A percentile compares a stretch with the other conserved stretches of the same genome.
phyloP scores from a whole-genome alignment of 1,139 yeast species.

The Sugiyamaella castrensis region DNA sequence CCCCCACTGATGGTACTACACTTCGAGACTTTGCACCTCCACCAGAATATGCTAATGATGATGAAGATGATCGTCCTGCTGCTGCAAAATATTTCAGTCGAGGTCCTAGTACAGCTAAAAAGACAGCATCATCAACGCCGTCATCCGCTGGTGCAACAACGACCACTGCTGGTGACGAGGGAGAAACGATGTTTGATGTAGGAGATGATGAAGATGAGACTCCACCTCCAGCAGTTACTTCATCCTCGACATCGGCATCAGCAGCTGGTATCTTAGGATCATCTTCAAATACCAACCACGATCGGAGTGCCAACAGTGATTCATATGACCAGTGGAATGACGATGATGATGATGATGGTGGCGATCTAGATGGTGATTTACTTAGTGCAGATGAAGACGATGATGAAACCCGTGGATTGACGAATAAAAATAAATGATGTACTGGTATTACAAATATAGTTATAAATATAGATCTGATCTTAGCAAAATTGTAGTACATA shows the following conservation, averaged over 20 bases:
- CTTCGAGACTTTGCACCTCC: slow-evolving; percentile 11
- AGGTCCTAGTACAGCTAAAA: slow-evolving; percentile 6
- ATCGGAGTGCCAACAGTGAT: slow-evolving; percentile 5
- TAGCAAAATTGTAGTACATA: too few relatives aligned
- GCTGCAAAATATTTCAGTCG: slow-evolving; percentile 12
- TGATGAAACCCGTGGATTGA: slow-evolving; percentile 8
- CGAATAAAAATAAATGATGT: slow-evolving; percentile 3
- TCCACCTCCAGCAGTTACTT: background rate
- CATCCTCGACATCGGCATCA: background rate
- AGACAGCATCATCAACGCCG: background rate
- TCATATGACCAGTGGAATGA: slow-evolving; percentile 26
- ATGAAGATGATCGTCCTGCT: slow-evolving; percentile 19
- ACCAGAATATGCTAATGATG: slow-evolving; percentile 9
- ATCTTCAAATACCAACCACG: slow-evolving; percentile 1
- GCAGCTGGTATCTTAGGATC: slow-evolving; percentile 1
- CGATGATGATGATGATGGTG: slow-evolving; percentile 24
- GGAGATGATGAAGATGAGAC: slow-evolving; percentile 24
- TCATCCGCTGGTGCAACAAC: too few relatives aligned
- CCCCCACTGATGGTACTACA: slow-evolving; percentile 6
- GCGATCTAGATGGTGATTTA: slow-evolving; percentile 10
- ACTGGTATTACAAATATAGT: too few relatives aligned
- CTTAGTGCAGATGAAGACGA: slow-evolving; percentile 6
- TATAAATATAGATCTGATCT: too few relatives aligned
- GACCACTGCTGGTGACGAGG: slow-evolving; percentile 11
- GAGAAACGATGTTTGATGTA: slow-evolving; percentile 26